Evolutionary conservation across 1,284 basidiomycete species (phyloP), one percentile per base, ranked within the genome.

Genomic region (Heterobasidion irregulare): DNA sequence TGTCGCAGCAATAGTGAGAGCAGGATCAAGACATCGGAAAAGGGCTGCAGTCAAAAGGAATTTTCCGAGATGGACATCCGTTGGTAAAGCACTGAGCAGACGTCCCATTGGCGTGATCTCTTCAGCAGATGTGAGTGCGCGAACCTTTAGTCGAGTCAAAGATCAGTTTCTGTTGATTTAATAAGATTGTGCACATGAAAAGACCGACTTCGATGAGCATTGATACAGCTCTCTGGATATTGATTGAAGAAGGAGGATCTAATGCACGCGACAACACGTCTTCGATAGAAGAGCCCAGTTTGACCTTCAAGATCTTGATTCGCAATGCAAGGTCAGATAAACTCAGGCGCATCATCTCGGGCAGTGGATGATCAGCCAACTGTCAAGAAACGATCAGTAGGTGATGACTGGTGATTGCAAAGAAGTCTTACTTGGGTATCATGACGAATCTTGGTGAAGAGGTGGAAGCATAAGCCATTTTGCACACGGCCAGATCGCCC

Each of bases 101-200:
- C 89, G 78, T 35, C 97, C 97, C 79, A 99, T 89, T 0, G 94
- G 88, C 2, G 97, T 99, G 63, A 99, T 98, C 36, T 98, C 94
- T 68, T 98, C 94, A 1, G 75, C 76, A 0, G 81, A 64, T 1
- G 94, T 98, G 53, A 99, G 72, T 5, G 96, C 94, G 59, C 90
- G 82, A 59, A 89, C 89, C 85, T 89, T 35, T n/a, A 12, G 51
- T 6, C 52, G n/a, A n/a, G 1, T 33, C 51, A 18, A 56, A 41
- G 38, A 50, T 35, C 46, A 55, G 16, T 33, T 16, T 13, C 15
- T 51, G 19, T 33, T 44, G 51, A 43, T 47, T 44, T 34, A 33
- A 15, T 44, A 9, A 5, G 6, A n/a, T n/a, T 12, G n/a, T 8
- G 34, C 8, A 4, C 13, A 12, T 18, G 8, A 32, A 52, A 53